Evolutionary conservation across 305 asterid genomes (phyloP), one percentile per base, ranked within the genome.

Genomic region (Coffea humblotiana): DNA sequence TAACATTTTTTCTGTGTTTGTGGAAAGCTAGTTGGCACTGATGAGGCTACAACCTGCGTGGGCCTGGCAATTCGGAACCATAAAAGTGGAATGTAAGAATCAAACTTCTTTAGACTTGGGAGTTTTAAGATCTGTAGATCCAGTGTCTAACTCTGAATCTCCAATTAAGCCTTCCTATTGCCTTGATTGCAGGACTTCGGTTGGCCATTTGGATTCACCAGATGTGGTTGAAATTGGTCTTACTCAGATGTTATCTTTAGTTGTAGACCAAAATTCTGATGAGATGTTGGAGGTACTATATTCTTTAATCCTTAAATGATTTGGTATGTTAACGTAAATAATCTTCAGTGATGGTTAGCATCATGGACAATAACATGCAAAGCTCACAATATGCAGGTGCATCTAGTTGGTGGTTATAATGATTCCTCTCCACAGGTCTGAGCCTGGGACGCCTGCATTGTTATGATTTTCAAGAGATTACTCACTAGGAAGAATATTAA

Each of bases 41-140:
- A 96, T 81, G 99, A 94, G 89, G 98, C 98, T 82, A 96, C 99
- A 66, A 96, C 99, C 65, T 94, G 99, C 79, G 91, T 92, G 37
- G 98, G 98, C 48, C 71, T 96, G 82, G 89, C 88, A 80, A 88
- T 96, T 84, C 89, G 97, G 79, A 93, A 94, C 84, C 81, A 82
- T 85, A 87, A 79, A 82, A 89, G 79, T 80, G 97, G 98, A 90
- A 89, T 92, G 99, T 96, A 88, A 94, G 95, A 77, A 71, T 40
- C 61, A 56, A 74, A 81, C 16, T 29, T 29, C 45, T 40, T 43
- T 77, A 27, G 43, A 68, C 16, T 43, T 51, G 27, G 43, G 70
- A 72, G 61, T 52, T 82, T n/a, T 52, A 2, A 6, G 64, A 15
- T 37, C 74, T 71, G 71, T 54, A 60, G 37, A 64, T 21, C 21